These are phyloP conservation scores for Trichoderma atrobrunneum DNA, from an alignment of 2,329 filamentous ascomycete genomes.

Conservation along the genomic window DNA sequence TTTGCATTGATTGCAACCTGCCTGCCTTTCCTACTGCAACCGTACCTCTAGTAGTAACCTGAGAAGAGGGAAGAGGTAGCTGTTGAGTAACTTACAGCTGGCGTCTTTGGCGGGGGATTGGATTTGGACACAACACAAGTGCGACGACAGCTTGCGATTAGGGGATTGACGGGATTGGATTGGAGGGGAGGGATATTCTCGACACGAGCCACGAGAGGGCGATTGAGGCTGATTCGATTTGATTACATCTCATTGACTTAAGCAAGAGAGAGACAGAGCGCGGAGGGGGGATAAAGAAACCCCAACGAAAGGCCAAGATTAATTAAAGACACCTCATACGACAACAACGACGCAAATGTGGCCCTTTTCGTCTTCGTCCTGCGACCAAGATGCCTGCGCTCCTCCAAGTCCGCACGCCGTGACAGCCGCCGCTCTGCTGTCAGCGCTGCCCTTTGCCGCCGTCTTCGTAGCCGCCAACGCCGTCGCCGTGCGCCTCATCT, in stretches of 20 bases:
- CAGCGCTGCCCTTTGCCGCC: slow-evolving; percentile 67
- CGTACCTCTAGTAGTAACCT: not conserved
- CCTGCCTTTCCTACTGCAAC: not conserved
- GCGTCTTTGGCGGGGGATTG: not conserved
- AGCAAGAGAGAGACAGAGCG: not conserved
- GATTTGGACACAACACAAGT: not conserved
- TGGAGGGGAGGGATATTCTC: not conserved
- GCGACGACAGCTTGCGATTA: not conserved
- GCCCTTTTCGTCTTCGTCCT: slow-evolving; percentile 47
- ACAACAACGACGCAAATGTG: slow-evolving; percentile 31
- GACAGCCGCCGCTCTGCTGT: slow-evolving; percentile 48
- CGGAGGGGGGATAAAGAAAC: not conserved
- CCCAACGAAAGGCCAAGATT: not conserved
- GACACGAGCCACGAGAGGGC: not conserved
- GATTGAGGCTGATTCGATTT: not conserved
- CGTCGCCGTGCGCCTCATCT: slow-evolving; percentile 65
- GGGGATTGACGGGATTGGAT: not conserved
- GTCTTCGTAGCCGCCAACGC: slow-evolving; percentile 65
- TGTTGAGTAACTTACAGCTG: not conserved
- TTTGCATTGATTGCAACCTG: not conserved
- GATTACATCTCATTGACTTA: not conserved
- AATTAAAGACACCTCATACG: not conserved
- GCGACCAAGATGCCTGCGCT: slow-evolving; percentile 54
- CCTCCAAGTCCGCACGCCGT: slow-evolving; percentile 41
- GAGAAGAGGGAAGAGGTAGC: not conserved